Base-by-base conservation (phyloP, 2,329 filamentous ascomycete species). In the Sporothrix globosa region DNA sequence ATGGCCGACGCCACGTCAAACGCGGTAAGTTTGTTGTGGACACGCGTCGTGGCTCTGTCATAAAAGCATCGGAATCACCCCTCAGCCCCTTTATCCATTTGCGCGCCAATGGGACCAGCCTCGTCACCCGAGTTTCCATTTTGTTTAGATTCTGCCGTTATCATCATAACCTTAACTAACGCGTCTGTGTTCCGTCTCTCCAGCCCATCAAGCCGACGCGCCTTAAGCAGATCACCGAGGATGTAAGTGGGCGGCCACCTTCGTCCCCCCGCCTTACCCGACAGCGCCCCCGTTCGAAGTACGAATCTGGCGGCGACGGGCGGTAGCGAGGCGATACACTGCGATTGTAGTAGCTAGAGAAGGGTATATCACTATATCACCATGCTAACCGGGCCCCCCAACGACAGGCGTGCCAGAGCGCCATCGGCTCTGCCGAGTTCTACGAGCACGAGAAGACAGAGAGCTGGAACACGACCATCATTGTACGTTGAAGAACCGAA, bases 401-500 rank as follows among this genome's bases (percentile, higher is more conserved):
- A 46, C 21, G 10, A 72, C 67, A 97, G 93, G 94, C 93, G 75
- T 97, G 94, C 85, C 89, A 92, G 78, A 86, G 85, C 75, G 91
- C 92, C 72, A 87, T 98, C 76, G 88, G 89, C 73, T 86, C 82
- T 73, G 89, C 89, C 72, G 89, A 92, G 73, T 90, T 87, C 82
- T 99, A 99, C 83, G 91, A 97, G 74, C 96, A 98, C 81, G 82
- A 89, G 70, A 90, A 91, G 79, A 96, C 95, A 48, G 88, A 91
- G 78, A 83, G 88, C 76, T 98, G 95, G 95, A 98, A 98, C 84
- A 91, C 91, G 46, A 84, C 86, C 74, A 98, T 99, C 81, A 97
- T 98, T 81, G 93, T 97, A 87, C 76, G 88, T 83, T 54, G 17
- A 34, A 34, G 34, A 34, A 34, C 34, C 34, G 6, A 9, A 10